Base-by-base conservation (phyloP, 78 protist species). In the Dictyostelium firmibasis region DNA sequence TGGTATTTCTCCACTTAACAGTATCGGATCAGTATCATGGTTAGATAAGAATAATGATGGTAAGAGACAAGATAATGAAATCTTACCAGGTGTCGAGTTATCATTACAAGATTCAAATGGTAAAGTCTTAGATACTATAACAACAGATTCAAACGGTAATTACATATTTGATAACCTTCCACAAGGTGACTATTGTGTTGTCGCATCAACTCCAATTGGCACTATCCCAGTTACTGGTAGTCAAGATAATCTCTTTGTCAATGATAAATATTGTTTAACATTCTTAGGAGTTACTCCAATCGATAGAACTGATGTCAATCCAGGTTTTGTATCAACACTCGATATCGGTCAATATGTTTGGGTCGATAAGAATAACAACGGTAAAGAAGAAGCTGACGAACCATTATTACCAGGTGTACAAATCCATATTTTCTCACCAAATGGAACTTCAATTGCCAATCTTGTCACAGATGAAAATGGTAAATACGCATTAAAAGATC, bases 181-280 rank as follows among this genome's bases (percentile, higher is more conserved):
- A 72, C 91, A 79, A 85, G 91, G 91, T 53, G 20, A 43, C 9
- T 85, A 85, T 74, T 85, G 92, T 74, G 18, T 69, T 13, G 38
- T 31, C 0, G 44, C 23, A 72, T 5, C 50, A 25, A 83, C 31
- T 35, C 86, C 86, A 36, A 29, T n/a, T 23, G 75, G 86, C 0
- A 20, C 50, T 3, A 33, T 57, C 20, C 75, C 86, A 82, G 86
- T 82, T 36, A 57, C 75, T 9, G n/a, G n/a, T 60, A 82, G 86
- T 57, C 1, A 2, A n/a, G 86, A 82, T 23, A 44, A 69, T 25
- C 33, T 60, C 18, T 82, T 82, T 35, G 18, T 50, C 0, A 6
- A 82, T 82, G 7, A 18, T 0, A 57, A 50, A 82, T 82, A 50
- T 35, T 82, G 86, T 35, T 23, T 82, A 2, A 20, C 43, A 38